Percentiles rank a stretch among this genome's conserved stretches.
Evolutionary conservation across 2,329 filamentous ascomycete genomes (phyloP).

Genomic region (Lasiodiplodia theobromae): DNA sequence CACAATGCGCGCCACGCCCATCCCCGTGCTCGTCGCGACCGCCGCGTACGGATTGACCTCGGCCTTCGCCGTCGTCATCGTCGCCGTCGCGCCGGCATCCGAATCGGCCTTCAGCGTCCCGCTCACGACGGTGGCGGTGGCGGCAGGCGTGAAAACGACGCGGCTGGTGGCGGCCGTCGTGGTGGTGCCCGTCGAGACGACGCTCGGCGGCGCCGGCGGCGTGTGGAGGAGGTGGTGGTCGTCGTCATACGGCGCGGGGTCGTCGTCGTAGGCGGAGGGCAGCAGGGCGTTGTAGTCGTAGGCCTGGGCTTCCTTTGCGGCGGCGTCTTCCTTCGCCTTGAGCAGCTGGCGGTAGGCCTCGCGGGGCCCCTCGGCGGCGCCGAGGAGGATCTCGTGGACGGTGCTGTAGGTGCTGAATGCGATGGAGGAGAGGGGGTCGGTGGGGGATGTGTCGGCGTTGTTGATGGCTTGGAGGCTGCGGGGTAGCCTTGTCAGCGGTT

Average conservation of each 20-base stretch:
- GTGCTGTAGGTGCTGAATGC: constrained; percentile 17
- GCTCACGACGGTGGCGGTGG: neutral
- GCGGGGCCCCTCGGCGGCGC: constrained; percentile 1
- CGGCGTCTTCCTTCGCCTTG: neutral
- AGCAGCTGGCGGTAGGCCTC: neutral
- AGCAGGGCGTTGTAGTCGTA: neutral
- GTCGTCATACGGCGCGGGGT: neutral
- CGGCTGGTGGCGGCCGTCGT: neutral
- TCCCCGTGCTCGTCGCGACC: constrained; percentile 1
- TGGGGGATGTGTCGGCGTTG: neutral
- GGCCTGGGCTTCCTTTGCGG: neutral
- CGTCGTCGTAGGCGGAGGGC: neutral
- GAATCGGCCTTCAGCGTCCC: neutral
- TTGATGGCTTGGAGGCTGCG: neutral
- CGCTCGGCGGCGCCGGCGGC: neutral
- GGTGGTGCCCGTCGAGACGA: neutral
- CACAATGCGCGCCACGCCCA: constrained; percentile 14
- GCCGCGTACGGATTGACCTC: neutral
- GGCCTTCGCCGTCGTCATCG: neutral
- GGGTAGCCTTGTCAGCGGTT: too few relatives aligned
- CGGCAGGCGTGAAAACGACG: neutral
- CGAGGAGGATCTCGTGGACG: neutral
- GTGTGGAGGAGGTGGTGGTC: neutral
- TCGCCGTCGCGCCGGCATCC: neutral
- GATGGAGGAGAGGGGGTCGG: constrained; percentile 17